Evolutionary conservation across 805 yeast genomes (phyloP), one percentile per base, ranked within the genome.

Genomic region (Hanseniaspora lindneri): DNA sequence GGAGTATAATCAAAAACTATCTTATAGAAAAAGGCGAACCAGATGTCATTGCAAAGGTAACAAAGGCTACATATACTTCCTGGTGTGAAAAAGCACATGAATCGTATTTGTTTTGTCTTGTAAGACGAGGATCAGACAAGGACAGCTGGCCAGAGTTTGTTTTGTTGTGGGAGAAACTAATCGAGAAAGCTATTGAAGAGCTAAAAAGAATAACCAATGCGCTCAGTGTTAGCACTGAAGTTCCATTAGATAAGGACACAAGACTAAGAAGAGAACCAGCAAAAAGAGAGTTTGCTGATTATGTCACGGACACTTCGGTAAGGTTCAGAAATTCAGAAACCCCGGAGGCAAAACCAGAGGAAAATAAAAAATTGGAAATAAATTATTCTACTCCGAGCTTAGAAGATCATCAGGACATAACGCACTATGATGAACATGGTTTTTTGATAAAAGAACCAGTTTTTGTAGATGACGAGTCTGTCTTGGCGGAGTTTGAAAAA

Each of bases 11-110:
- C 8, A 36, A 36, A 36, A n/a, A 20, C 3, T 36, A 21, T 14
- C 40, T 36, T 13, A 36, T 20, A 7, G 28, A 20, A 10, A 36
- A 21, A 9, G n/a, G n/a, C 8, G 28, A 21, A 10, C 40, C 40
- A 7, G 21, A 27, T 11, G n/a, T 8, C 13, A 36, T 36, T 11
- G 20, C 40, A 11, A 16, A 36, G 23, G 40, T 14, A 3, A 4
- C 28, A 9, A 36, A 36, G 16, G 16, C 28, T 7, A 3, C 13
- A 7, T 36, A 36, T 21, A 27, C 40, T 4, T 11, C 5, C 13
- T 36, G 40, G 40, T 36, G 40, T 36, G 17, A 36, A 14, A 36
- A 17, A 21, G 27, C 40, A 6, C 40, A 36, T 36, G 40, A 36
- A 23, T 19, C 40, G 5, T 36, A 36, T 36, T 36, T 36, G 14